A percentile compares a stretch with the other conserved stretches of the same genome.
Evolutionary conservation across 1,139 yeast genomes (phyloP).

Genomic region (Blastobotrys aristatus): DNA sequence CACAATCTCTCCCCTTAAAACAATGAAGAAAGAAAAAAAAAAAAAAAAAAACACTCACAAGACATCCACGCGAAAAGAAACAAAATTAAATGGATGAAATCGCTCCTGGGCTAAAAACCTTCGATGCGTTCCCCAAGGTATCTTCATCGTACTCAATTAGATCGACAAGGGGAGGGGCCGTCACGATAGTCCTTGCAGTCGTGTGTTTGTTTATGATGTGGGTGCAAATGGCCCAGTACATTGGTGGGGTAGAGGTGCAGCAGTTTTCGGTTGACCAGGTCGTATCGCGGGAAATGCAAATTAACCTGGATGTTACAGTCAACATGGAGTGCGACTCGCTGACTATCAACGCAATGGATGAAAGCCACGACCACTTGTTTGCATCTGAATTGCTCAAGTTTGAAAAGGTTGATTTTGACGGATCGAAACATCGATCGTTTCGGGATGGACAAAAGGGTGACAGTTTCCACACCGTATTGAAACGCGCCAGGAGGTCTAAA

Average conservation of each 20-base stretch:
- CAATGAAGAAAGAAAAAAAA: no score
- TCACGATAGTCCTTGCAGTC: slow-evolving; percentile 61
- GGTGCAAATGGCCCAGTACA: slow-evolving; percentile 80
- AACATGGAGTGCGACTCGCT: slow-evolving; percentile 78
- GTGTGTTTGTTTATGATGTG: slow-evolving; percentile 65
- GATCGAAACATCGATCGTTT: slow-evolving; percentile 15
- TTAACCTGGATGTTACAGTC: slow-evolving; percentile 76
- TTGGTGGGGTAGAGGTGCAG: slow-evolving; percentile 79
- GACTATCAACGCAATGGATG: slow-evolving; percentile 72
- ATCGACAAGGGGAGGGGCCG: slow-evolving; percentile 69
- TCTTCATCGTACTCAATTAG: slow-evolving; percentile 69
- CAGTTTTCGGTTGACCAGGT: slow-evolving; percentile 62
- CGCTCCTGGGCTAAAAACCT: slow-evolving; percentile 39
- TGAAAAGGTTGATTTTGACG: slow-evolving; percentile 20
- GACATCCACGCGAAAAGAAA: no score
- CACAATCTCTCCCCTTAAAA: slow-evolving; percentile 34
- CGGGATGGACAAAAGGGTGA: slow-evolving; percentile 18
- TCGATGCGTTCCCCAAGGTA: slow-evolving; percentile 91
- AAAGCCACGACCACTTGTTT: slow-evolving; percentile 67
- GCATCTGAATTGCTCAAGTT: slow-evolving; percentile 69
- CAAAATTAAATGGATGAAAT: slow-evolving; percentile 23
- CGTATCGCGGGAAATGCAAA: slow-evolving; percentile 54
- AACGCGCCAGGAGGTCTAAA: slow-evolving; percentile 40
- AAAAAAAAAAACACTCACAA: no score
- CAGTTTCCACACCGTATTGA: slow-evolving; percentile 23